Base-by-base conservation (phyloP, 768 basidiomycete species). In the Termitomyces titanicus region DNA sequence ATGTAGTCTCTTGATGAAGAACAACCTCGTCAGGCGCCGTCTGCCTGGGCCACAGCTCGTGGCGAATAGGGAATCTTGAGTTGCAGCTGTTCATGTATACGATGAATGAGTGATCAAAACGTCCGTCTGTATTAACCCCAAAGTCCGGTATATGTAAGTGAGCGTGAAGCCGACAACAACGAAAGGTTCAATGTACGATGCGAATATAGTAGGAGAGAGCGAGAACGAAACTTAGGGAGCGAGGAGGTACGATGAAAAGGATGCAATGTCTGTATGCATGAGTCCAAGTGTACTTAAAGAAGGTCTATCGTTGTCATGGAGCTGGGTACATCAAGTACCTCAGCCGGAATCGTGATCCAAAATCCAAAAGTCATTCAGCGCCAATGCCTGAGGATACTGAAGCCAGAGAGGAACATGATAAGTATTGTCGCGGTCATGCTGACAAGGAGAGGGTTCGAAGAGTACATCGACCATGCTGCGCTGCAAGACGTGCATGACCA, bases 361-460 rank as follows among this genome's bases (percentile, higher is more conserved):
- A 25, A 31, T 31, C 33, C 13, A 22, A 17, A 22, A 12, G 22
- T 33, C 13, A 27, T 12, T 56, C 54, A 60, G 12, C 53, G 59
- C 48, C 55, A 47, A 34, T 63, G 61, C 48, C 84, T 74, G 31
- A 88, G 68, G 44, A 87, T 67, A 4, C 79, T 74, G 63, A 81
- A 79, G 27, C 87, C 87, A n/a, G 85, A 86, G 25, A 86, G 70
- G 64, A 88, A 74, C 69, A 86, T 77, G 64, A 89, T 73, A 59
- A 87, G 68, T 51, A 88, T 68, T 3, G 83, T 81, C 43, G 81
- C 75, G 13, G 81, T 37, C 47, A 87, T 58, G 53, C 80, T 79
- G 55, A 81, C 70, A 63, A 83, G 75, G 0, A 80, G 82, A 0
- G 85, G 85, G 53, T 85, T 81, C 5, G 81, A 56, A 15, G 67